These are phyloP conservation scores for Colletotrichum cereale DNA, from an alignment of 2,329 filamentous ascomycete species.

Conservation along the genomic window DNA sequence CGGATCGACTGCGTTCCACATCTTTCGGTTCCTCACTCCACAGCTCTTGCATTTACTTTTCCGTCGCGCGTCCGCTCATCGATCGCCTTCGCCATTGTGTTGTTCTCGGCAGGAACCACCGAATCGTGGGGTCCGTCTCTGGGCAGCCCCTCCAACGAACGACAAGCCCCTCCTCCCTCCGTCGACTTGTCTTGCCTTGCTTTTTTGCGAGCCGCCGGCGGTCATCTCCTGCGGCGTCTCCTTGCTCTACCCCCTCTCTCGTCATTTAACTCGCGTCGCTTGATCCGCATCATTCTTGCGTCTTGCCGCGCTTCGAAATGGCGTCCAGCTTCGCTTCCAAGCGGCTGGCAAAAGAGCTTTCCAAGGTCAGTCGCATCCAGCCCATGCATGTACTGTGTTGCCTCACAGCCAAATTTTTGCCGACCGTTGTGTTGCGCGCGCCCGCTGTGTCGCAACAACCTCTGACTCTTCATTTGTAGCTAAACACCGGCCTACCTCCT, in stretches of 20 bases:
- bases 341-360: constrained; percentile 70
- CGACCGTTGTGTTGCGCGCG: constrained; percentile 4
- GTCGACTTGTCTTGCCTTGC: constrained; percentile 7
- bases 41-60: not conserved
- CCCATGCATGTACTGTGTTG: not conserved
- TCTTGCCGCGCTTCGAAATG: constrained; percentile 46
- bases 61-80: not conserved
- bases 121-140: constrained; percentile 38
- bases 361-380: constrained; percentile 59
- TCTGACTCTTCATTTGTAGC: constrained; percentile 31
- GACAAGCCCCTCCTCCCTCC: constrained; percentile 32
- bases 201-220: constrained; percentile 17
- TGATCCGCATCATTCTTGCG: not conserved
- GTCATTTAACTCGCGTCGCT: constrained; percentile 5
- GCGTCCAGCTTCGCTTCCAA: constrained; percentile 65
- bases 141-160: constrained; percentile 32
- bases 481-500: constrained; percentile 66
- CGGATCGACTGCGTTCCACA: not conserved
- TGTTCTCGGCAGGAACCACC: constrained; percentile 36
- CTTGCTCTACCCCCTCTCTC: not conserved
- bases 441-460: not conserved
- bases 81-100: constrained; percentile 2
- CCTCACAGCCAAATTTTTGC: constrained; percentile 6
- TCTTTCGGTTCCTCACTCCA: not conserved
- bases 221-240: constrained; percentile 4